Evolutionary conservation across 306 rosid species (phyloP).

Genomic region (Hylodesmum podocarpum): DNA sequence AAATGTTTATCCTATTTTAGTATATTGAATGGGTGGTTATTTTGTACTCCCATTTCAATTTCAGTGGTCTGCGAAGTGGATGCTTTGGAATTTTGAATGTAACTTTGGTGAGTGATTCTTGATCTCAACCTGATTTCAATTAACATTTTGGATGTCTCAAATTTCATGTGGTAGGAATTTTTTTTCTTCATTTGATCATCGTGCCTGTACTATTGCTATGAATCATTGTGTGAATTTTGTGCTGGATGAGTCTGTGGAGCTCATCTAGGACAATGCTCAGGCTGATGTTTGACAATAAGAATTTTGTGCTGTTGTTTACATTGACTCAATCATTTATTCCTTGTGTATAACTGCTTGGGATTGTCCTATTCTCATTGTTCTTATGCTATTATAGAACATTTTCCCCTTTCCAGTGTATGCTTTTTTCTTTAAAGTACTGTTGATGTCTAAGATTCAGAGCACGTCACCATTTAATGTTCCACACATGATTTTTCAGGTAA

Average conservation of each 20-base stretch:
- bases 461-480: conserved; percentile 26
- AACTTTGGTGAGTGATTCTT: conserved; percentile 55
- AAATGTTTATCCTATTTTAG: not conserved
- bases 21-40: conserved; percentile 8
- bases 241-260: not conserved
- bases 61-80: conserved; percentile 77
- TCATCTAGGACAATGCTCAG: not conserved
- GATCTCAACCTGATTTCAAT: conserved; percentile 1
- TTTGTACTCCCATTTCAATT: conserved; percentile 40
- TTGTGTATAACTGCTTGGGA: not conserved
- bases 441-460: conserved; percentile 17
- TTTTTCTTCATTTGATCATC: not conserved
- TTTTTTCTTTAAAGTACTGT: not conserved
- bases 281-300: conserved; percentile 1
- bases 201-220: not conserved
- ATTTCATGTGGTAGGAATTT: conserved; percentile 6
- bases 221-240: conserved; percentile 2
- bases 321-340: not conserved
- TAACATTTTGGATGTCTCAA: not conserved
- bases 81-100: conserved; percentile 72
- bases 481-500: conserved; percentile 53
- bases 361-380: not conserved
- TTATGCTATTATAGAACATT: not conserved
- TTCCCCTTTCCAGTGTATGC: not conserved
- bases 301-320: too few relatives aligned